Evolutionary conservation across 2,329 filamentous ascomycete genomes (phyloP).

Genomic region (Alternaria sp.): DNA sequence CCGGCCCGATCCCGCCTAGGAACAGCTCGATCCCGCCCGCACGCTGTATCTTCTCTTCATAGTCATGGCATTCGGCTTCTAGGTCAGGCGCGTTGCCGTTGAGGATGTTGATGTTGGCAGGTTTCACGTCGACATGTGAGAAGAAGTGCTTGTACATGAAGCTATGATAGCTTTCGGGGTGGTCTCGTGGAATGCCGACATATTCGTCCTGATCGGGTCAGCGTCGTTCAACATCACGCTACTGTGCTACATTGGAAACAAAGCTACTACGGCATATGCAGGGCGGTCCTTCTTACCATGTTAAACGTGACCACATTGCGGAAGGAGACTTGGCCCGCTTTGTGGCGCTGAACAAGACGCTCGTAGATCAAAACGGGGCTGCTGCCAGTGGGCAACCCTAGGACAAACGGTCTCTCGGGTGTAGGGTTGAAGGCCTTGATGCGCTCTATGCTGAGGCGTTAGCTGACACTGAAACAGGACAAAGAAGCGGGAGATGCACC

Average conservation of each 20-base stretch:
- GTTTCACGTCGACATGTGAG: slow-evolving; percentile 81
- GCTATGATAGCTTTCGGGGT: slow-evolving; percentile 86
- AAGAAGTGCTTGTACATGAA: slow-evolving; percentile 97
- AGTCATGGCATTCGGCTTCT: slow-evolving; percentile 77
- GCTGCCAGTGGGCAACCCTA: slow-evolving; percentile 84
- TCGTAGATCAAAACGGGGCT: slow-evolving; percentile 81
- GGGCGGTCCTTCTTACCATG: slow-evolving; percentile 67
- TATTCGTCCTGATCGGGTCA: slow-evolving; percentile 74
- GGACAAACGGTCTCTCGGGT: slow-evolving; percentile 76
- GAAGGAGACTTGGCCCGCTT: slow-evolving; percentile 79
- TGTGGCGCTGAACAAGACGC: slow-evolving; percentile 74
- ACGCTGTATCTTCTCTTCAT: slow-evolving; percentile 78
- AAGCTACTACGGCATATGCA: slow-evolving; percentile 23
- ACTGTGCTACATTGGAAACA: slow-evolving; percentile 31
- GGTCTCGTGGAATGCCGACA: slow-evolving; percentile 80
- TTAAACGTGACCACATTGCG: slow-evolving; percentile 91
- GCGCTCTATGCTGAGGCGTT: slow-evolving; percentile 63
- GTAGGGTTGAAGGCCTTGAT: slow-evolving; percentile 81
- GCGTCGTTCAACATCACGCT: slow-evolving; percentile 25
- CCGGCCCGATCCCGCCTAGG: slow-evolving; percentile 82
- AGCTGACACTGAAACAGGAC: slow-evolving; percentile 31
- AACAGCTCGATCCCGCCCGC: slow-evolving; percentile 85
- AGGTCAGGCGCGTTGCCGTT: slow-evolving; percentile 81
- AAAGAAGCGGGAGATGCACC: slow-evolving; percentile 55
- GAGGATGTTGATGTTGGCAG: slow-evolving; percentile 83